Conservation (phyloP, 805 yeast species). For the Teunomyces barrocoloradensis region DNA sequence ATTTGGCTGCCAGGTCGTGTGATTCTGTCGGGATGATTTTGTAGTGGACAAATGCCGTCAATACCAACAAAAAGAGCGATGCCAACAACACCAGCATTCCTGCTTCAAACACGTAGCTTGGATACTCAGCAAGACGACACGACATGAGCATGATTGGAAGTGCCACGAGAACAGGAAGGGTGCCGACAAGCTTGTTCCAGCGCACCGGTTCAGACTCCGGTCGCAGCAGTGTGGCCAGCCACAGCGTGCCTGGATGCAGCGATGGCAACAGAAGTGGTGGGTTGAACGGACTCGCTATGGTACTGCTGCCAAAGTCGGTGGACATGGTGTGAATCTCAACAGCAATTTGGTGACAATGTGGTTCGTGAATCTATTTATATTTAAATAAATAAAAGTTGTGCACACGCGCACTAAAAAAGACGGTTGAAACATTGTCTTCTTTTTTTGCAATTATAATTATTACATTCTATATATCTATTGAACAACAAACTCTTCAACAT, state of each 20-base stretch:
- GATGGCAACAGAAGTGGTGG: neutral
- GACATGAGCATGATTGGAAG: constrained; percentile 30
- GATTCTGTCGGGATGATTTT: constrained; percentile 10
- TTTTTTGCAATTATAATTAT: neutral
- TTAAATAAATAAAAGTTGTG: neutral
- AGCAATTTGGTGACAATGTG: neutral
- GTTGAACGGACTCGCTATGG: neutral
- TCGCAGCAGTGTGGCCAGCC: neutral
- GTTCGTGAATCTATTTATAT: neutral
- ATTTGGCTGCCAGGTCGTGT: neutral
- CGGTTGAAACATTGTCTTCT: no score
- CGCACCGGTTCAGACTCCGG: neutral
- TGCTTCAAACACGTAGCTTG: constrained; percentile 6
- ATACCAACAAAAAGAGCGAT: constrained; percentile 15
- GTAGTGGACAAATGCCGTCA: constrained; percentile 13
- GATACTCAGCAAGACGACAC: constrained; percentile 17
- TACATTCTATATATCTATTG: constrained; percentile 8
- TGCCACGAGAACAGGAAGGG: constrained; percentile 34
- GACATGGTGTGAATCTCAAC: neutral
- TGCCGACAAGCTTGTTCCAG: constrained; percentile 8
- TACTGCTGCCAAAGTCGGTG: neutral
- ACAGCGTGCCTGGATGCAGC: no score
- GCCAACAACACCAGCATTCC: constrained; percentile 22
- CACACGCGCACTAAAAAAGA: neutral
- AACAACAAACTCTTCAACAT: constrained; percentile 17